Evolutionary conservation across 2,329 filamentous ascomycete genomes (phyloP), one percentile per base, ranked within the genome.

Genomic region (Oidium heveae): DNA sequence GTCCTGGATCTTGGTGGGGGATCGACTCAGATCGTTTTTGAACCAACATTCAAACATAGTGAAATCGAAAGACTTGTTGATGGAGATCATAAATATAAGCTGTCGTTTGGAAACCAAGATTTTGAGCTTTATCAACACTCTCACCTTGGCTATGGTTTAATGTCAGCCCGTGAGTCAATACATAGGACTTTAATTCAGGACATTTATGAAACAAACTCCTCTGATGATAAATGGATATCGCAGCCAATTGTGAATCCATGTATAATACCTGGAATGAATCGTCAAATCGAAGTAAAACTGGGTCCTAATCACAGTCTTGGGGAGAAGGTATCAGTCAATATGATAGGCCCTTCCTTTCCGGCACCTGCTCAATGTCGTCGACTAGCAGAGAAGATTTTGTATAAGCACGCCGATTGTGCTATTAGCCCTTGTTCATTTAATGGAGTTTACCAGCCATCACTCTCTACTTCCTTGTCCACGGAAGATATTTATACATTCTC

Each of bases 101-200:
- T 98, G 56, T 76, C 79, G 59, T 98, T 96, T 63, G 88, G 89
- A 59, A 89, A 88, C 58, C 84, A 86, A 59, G 74, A 88, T 59
- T 98, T 96, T 65, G 81, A 84, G 52, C 78, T 98, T 41, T 98
- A 98, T 72, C 91, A 98, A 69, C 89, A 98, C 72, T 96, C 89
- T 13, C 94, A 98, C 69, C 78, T 98, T 56, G 89, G 89, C 59
- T 98, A 94, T 66, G 91, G 91, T 59, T 74, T 98, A 56, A 98
- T 96, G 88, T 81, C 86, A 59, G 93, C 91, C 43, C 86, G 91
- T 60, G 82, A 93, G 56, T 77, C 88, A 58, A 79, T 98, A 54
- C 86, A 95, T 70, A 75, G 77, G 61, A 72, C 74, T 36, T 73
- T 98, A 54, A 69, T 95, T 52, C 74, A 86, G 58, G 79, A 84